phyloP scores from a whole-genome alignment of 495 filamentous ascomycete genomes.

The Aspergillus saccharolyticus region DNA sequence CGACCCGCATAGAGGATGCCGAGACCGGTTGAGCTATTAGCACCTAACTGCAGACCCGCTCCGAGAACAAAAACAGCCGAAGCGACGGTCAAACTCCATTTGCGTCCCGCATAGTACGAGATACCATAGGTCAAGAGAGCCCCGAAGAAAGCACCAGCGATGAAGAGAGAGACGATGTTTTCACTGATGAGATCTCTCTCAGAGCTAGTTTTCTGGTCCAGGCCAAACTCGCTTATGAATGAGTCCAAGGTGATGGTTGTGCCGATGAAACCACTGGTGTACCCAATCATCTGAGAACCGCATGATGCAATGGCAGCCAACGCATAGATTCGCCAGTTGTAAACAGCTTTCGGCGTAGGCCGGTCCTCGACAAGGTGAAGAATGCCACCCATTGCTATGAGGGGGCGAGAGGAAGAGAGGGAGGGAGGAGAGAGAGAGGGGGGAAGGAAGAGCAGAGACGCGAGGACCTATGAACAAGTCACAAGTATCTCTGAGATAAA shows the following conservation, averaged over 20 bases:
- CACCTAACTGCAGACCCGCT: slow-evolving; percentile 58
- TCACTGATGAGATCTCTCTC: slow-evolving; percentile 49
- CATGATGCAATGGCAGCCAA: slow-evolving; percentile 60
- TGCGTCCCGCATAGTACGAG: slow-evolving; percentile 54
- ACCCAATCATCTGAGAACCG: slow-evolving; percentile 68
- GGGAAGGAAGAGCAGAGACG: background rate
- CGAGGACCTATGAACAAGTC: background rate
- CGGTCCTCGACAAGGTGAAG: slow-evolving; percentile 58
- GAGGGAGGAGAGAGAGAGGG: background rate
- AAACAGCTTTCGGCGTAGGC: slow-evolving; percentile 60
- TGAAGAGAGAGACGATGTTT: slow-evolving; percentile 67
- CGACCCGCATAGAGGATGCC: slow-evolving; percentile 64
- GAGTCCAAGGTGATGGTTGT: slow-evolving; percentile 59
- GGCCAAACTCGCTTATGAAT: slow-evolving; percentile 54
- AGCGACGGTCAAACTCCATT: slow-evolving; percentile 50
- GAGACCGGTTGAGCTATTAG: slow-evolving; percentile 51
- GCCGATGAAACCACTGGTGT: slow-evolving; percentile 67
- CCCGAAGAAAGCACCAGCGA: slow-evolving; percentile 65
- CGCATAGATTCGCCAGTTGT: slow-evolving; percentile 70
- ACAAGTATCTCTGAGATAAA: background rate
- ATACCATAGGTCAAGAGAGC: slow-evolving; percentile 56
- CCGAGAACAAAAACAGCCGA: slow-evolving; percentile 57
- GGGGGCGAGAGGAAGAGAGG: background rate
- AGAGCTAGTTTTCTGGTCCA: slow-evolving; percentile 35
- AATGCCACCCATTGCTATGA: slow-evolving; percentile 46